A percentile compares a stretch with the other conserved stretches of the same genome.
Conservation (phyloP, 2,329 filamentous ascomycete species). For the Cladophialophora chaetospira region DNA sequence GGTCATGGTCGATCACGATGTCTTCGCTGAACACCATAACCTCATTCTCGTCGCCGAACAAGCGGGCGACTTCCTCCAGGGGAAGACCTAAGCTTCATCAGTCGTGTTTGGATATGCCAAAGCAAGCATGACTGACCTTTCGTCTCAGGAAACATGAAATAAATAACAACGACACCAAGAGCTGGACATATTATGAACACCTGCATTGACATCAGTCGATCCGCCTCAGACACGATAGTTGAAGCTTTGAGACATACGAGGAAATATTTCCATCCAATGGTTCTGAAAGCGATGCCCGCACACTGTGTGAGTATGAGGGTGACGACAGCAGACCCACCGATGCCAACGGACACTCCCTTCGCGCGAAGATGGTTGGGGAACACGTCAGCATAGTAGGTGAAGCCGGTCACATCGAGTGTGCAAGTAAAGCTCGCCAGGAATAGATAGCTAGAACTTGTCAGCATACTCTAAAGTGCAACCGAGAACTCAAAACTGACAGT, state of each 20-base stretch:
- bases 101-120: neutral
- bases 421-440: neutral
- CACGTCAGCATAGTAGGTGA: conserved; percentile 16
- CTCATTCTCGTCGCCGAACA: conserved; percentile 1
- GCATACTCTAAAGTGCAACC: too few species aligned
- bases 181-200: neutral
- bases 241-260: neutral
- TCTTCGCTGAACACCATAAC: neutral
- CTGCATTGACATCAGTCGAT: neutral
- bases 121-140: neutral
- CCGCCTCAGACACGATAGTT: neutral
- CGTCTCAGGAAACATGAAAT: neutral
- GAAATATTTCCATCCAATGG: neutral
- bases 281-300: neutral
- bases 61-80: neutral
- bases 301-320: neutral
- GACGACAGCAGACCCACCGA: neutral
- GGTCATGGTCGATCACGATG: neutral
- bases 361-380: conserved; percentile 22
- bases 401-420: conserved; percentile 17
- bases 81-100: neutral
- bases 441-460: neutral
- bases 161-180: neutral
- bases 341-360: conserved; percentile 6
- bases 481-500: conserved; percentile 36